phyloP scores from a whole-genome alignment of 805 yeast species.

The Clavispora phyllophila region DNA sequence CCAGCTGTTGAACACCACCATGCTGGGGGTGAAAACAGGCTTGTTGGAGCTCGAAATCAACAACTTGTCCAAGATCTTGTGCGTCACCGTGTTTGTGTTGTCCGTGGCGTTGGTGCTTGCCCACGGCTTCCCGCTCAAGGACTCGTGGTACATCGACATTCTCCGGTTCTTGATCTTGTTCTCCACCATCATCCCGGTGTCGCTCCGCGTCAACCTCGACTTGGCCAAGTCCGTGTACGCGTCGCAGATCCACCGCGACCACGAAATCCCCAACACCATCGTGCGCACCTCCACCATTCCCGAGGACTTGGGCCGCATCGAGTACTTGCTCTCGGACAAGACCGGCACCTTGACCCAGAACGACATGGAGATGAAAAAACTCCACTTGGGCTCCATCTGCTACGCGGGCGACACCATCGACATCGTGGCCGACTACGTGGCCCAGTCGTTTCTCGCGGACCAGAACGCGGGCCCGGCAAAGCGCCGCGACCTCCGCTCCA shows the following conservation, averaged over 20 bases:
- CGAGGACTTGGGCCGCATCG: constrained; percentile 94
- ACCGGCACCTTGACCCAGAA: constrained; percentile 97
- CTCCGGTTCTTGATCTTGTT: constrained; percentile 88
- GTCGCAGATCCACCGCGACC: constrained; percentile 87
- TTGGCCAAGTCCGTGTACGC: constrained; percentile 96
- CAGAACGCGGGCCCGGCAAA: constrained; percentile 22
- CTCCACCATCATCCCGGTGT: constrained; percentile 94
- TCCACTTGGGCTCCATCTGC: constrained; percentile 89
- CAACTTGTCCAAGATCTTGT: constrained; percentile 77
- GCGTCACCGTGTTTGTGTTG: constrained; percentile 77
- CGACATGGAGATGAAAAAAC: constrained; percentile 93
- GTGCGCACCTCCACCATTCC: constrained; percentile 98
- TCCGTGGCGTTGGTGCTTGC: constrained; percentile 74
- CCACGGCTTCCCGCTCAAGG: constrained; percentile 59
- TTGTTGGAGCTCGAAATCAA: constrained; percentile 88
- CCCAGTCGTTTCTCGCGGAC: constrained; percentile 20
- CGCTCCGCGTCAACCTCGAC: constrained; percentile 89
- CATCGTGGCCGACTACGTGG: constrained; percentile 68
- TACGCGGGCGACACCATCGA: constrained; percentile 92
- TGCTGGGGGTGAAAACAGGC: constrained; percentile 83
- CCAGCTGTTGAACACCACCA: constrained; percentile 89
- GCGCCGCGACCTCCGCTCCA: constrained; percentile 63
- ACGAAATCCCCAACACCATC: constrained; percentile 73
- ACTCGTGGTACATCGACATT: constrained; percentile 83
- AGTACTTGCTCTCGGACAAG: constrained; percentile 86